phyloP scores from a whole-genome alignment of 768 basidiomycete species.

The Pleurotus tuber-regium region DNA sequence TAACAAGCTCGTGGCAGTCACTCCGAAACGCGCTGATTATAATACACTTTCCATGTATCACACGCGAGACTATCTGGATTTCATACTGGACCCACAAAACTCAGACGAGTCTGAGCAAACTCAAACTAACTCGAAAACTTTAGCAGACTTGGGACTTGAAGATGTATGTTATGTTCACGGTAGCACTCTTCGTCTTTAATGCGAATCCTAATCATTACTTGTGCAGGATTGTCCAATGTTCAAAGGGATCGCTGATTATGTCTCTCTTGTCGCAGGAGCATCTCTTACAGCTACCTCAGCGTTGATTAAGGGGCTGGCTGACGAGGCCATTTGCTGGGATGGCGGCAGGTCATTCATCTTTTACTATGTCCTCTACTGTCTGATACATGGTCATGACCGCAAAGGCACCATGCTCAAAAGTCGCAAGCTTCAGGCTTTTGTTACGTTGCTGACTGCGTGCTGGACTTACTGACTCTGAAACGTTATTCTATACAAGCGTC shows the following conservation, averaged over 20 bases:
- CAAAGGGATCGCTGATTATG: conserved; percentile 63
- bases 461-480: conserved; percentile 74
- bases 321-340: conserved; percentile 85
- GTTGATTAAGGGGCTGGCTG: conserved; percentile 46
- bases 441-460: conserved; percentile 88
- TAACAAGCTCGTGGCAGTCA: conserved; percentile 42
- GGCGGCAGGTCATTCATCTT: conserved; percentile 65
- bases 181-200: conserved; percentile 20
- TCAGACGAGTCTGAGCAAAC: conserved; percentile 13
- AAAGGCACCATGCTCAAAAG: conserved; percentile 82
- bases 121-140: conserved; percentile 6
- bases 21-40: conserved; percentile 50
- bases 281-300: conserved; percentile 70
- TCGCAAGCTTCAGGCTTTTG: conserved; percentile 85
- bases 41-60: conserved; percentile 69
- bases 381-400: not conserved
- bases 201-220: not conserved
- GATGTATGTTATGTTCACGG: conserved; percentile 40
- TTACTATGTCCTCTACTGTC: not conserved
- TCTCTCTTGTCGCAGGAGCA: conserved; percentile 70
- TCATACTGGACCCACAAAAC: conserved; percentile 40
- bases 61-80: conserved; percentile 66
- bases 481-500: conserved; percentile 21
- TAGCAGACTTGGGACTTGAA: conserved; percentile 54
- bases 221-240: conserved; percentile 86